Base-by-base conservation (phyloP, 2,329 filamentous ascomycete genomes). In the Sporothrix variecibatus region DNA sequence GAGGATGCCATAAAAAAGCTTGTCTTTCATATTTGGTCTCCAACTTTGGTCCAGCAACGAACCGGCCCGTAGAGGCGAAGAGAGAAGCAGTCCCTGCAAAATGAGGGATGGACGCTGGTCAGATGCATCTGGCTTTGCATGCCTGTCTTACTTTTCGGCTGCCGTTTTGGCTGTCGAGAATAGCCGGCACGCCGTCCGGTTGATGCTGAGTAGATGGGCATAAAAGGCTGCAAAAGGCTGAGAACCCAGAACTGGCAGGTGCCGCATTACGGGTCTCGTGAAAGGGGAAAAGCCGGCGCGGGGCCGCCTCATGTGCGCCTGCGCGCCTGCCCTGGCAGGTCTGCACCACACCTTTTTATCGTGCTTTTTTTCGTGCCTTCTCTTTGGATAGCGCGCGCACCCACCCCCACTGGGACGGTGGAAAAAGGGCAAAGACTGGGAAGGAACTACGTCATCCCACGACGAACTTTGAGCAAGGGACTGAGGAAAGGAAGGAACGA, bases 371-470 rank as follows among this genome's bases (percentile, higher is more conserved):
- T 46, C 38, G 62, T 65, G 62, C 38, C 38, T 67, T 67, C 20
- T 40, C 31, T 67, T 46, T 67, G 62, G 62, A 67, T 46, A 67
- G 62, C 62, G 62, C 20, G 9, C n/a, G 11, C 11, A 67, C 62
- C 62, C 62, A 67, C 62, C 62, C 65, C 46, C 43, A 69, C 65
- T 68, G 65, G 26, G 23, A 68, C 26, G 23, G 17, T 68, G 65
- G 65, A 68, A 68, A 68, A 51, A 34, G 65, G 65, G 34, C 65
- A n/a, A 51, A 68, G 65, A 53, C 67, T 53, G 67, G 67, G 38
- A 38, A 69, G 46, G 46, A 69, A 38, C 67, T 69, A 69, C 67
- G 67, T 69, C 67, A 69, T 69, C 28, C 26, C 40, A 23, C 34
- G 58, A 64, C 58, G 58, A n/a, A 26, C 17, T 11, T 46, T 26